Evolutionary conservation across 2,329 filamentous ascomycete genomes (phyloP), one percentile per base, ranked within the genome.

Genomic region (Clarireedia homoeocarpa): DNA sequence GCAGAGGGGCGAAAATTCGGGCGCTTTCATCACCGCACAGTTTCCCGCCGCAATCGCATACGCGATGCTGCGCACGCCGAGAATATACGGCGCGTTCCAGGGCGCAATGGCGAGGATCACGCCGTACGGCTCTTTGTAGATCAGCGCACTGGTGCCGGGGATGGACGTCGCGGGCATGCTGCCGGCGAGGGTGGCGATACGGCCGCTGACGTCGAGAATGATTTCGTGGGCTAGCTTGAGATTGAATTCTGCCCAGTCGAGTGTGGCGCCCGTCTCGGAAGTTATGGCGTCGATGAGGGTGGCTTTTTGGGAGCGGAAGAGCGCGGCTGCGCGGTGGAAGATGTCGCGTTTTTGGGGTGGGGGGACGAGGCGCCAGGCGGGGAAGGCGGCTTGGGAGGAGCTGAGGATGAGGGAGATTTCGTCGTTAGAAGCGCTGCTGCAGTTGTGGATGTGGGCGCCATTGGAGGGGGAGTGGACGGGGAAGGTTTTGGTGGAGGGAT

Each of bases 61-160:
- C 9, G 78, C 71, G 23, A 88, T 78, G 4, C 77, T 69, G 45
- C 81, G 74, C 26, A 75, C 66, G 17, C 77, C 78, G 10, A 84
- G 73, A 57, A 82, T 77, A 59, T 78, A 76, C 1, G 80, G 75
- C 1, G 81, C 77, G 61, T 85, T 83, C 89, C 90, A 95, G 9
- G 90, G 88, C 2, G 86, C 88, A 69, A 95, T 90, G 2, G 82
- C 84, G 30, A 95, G 73, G 15, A 91, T 77, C 6, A 94, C 89
- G 1, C 90, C 90, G 63, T 82, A 90, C 0, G 90, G 89, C 71
- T 91, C 87, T 67, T 84, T 85, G 61, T 85, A 71, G 4, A 95
- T 73, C 62, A 94, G 74, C 0, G 84, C 88, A 49, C 72, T 76
- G 24, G 76, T 76, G 0, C 76, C 77, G 39, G 39, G 39, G 5